Base-by-base conservation (phyloP, 2,329 filamentous ascomycete genomes). In the Botrytis galanthina region DNA sequence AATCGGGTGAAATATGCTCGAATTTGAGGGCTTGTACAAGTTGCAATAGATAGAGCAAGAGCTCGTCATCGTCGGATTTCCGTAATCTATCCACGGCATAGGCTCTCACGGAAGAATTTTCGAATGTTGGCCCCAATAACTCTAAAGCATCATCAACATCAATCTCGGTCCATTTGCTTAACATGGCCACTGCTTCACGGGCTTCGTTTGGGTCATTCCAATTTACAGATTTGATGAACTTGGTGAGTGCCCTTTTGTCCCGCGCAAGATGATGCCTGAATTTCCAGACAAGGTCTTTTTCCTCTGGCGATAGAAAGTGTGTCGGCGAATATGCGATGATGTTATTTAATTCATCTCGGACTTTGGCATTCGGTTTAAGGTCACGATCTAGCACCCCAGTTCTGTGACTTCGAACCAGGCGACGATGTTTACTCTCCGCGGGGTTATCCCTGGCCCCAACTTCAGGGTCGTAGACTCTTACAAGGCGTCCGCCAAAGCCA, bases 121-220 rank as follows among this genome's bases (percentile, higher is more conserved):
- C 93, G 76, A 98, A 97, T 0, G 92, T 94, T 16, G 96, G 95
- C 0, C 96, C 96, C 1, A 99, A 89, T 18, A 99, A 86, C 82
- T 99, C 96, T 62, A 99, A 87, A 29, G 95, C 96, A 84, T 98
- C 96, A 79, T 99, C 97, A 8, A 99, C 91, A 80, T 98, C 96
- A 74, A 99, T 97, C 77, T 97, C 94, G 0, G 93, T 97, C 96
- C 96, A 99, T 78, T 95, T 95, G 0, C 92, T 90, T 29, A 99
- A 87, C 7, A 99, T 90, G 75, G 97, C 93, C 37, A 96, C 93
- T 9, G 95, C 95, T 83, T 98, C 94, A 74, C 93, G 91, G 6
- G 93, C 91, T 85, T 99, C 95, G 75, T 90, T 90, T 64, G 89
- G 88, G 81, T 97, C 95, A 68, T 89, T 90, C 95, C 96, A 99